These are phyloP conservation scores for Fusarium verticillioides DNA, from an alignment of 2,329 filamentous ascomycete species.

Conservation along the genomic window DNA sequence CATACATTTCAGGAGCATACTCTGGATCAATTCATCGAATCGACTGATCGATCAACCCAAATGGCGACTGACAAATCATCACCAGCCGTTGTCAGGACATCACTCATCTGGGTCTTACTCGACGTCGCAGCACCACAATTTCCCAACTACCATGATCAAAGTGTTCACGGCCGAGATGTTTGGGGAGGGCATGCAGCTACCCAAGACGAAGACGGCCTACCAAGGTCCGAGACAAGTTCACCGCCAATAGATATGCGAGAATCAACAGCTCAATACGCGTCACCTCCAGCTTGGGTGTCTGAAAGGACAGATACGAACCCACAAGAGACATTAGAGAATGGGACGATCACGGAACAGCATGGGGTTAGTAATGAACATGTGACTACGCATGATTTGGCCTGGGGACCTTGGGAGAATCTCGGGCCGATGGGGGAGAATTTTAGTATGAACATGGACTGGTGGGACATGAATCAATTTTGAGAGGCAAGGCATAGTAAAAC, in stretches of 20 bases:
- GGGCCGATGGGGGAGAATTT: constrained; percentile 1
- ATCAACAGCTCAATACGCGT: constrained; percentile 32
- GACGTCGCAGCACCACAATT: constrained; percentile 29
- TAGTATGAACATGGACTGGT: constrained; percentile 21
- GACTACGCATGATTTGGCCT: constrained; percentile 6
- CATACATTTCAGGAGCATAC: not conserved
- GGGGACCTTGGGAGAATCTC: constrained; percentile 35
- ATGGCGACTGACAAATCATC: not conserved
- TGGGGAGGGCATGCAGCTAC: not conserved
- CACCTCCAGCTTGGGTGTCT: constrained; percentile 21
- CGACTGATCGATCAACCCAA: not conserved
- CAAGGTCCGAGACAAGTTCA: not conserved
- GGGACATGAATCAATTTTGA: constrained; percentile 27
- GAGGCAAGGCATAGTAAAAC: rapidly evolving
- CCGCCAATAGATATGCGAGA: constrained; percentile 24
- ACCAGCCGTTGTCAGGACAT: not conserved
- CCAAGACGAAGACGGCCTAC: not conserved
- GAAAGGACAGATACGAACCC: not conserved
- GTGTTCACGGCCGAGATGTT: not conserved
- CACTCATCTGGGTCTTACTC: constrained; percentile 20
- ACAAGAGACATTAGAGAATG: not conserved
- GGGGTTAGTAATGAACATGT: not conserved
- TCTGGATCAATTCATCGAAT: constrained; percentile 17
- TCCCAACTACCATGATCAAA: constrained; percentile 7
- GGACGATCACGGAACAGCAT: rapidly evolving